A percentile compares a stretch with the other conserved stretches of the same genome.
Conservation (phyloP, 495 filamentous ascomycete species). For the Annulohypoxylon nitens region DNA sequence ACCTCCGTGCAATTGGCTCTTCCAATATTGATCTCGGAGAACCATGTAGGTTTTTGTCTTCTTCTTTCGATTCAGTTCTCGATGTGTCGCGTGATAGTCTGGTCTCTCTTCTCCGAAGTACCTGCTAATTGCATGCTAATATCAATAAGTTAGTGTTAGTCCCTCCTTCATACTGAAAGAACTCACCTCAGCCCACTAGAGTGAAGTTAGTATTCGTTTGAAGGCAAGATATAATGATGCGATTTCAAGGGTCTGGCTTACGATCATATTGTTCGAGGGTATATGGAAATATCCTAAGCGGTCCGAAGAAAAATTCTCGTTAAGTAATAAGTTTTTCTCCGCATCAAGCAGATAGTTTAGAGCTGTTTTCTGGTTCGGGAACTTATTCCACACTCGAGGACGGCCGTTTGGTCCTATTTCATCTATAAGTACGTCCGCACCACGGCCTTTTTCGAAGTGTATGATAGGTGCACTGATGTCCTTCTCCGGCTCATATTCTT, state of each 20-base stretch:
- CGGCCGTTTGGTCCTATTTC: not conserved
- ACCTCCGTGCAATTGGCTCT: slow-evolving; percentile 41
- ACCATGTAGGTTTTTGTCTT: slow-evolving; percentile 36
- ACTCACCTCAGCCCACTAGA: slow-evolving; percentile 46
- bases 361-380: slow-evolving; percentile 42
- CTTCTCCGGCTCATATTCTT: slow-evolving; percentile 30
- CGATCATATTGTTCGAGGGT: slow-evolving; percentile 47
- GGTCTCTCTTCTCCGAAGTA: slow-evolving; percentile 39
- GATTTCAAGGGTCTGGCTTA: slow-evolving; percentile 19
- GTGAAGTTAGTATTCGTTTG: not conserved
- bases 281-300: slow-evolving; percentile 43
- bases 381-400: slow-evolving; percentile 24
- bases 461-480: slow-evolving; percentile 39
- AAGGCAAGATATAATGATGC: not conserved
- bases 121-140: slow-evolving; percentile 35
- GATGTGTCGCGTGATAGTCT: slow-evolving; percentile 12
- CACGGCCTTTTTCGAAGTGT: slow-evolving; percentile 15
- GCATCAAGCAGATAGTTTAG: slow-evolving; percentile 1
- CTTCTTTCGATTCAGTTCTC: slow-evolving; percentile 15
- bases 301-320: not conserved
- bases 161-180: not conserved
- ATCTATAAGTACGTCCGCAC: not conserved
- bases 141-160: not conserved
- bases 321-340: not conserved
- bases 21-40: slow-evolving; percentile 43